Conservation (phyloP, 2,329 filamentous ascomycete genomes). For the Trichoderma breve region DNA sequence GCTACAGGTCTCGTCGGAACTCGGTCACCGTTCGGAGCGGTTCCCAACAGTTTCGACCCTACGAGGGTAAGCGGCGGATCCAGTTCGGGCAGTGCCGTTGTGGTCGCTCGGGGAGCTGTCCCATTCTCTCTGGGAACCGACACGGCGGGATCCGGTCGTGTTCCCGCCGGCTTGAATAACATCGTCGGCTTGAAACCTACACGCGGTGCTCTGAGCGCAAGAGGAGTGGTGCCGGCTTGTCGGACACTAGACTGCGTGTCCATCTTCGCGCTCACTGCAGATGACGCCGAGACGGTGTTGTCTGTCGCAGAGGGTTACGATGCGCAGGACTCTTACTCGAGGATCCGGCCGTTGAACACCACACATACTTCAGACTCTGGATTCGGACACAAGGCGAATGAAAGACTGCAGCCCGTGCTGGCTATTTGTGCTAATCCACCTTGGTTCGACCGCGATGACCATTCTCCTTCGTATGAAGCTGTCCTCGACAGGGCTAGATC, state of each 20-base stretch:
- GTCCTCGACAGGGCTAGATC: not conserved
- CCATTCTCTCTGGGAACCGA: not conserved
- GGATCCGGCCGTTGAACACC: not conserved
- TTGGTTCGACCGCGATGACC: not conserved
- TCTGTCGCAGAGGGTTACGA: not conserved
- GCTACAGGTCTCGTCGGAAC: not conserved
- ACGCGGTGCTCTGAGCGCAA: not conserved
- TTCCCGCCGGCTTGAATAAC: not conserved
- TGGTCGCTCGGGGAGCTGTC: not conserved
- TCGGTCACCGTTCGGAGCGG: not conserved
- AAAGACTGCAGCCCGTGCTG: not conserved
- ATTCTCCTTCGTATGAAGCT: not conserved
- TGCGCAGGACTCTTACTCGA: not conserved
- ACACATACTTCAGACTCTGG: not conserved
- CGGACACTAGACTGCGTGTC: not conserved
- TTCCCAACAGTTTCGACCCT: not conserved
- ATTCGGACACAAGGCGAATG: not conserved
- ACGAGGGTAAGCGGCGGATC: not conserved
- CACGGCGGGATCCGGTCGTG: not conserved
- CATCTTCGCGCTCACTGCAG: not conserved
- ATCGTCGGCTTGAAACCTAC: not conserved
- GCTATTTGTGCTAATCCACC: not conserved
- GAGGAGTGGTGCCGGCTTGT: not conserved
- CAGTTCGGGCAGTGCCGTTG: not conserved
- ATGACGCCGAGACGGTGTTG: not conserved